Evolutionary conservation across 345 rosid genomes (phyloP).

Genomic region (Acer yangbiense): DNA sequence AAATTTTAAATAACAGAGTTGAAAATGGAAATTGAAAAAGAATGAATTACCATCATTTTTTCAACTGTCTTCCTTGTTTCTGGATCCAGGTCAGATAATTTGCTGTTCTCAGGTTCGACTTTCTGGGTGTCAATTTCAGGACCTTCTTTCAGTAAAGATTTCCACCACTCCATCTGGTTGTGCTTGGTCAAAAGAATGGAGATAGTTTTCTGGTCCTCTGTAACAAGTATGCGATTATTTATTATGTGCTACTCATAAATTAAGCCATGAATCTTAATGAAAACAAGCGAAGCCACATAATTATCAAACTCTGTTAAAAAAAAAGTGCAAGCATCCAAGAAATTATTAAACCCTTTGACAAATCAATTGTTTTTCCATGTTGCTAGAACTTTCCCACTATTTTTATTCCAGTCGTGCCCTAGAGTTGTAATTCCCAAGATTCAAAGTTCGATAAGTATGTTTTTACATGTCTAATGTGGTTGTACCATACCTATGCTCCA

Average conservation of each 20-base stretch:
- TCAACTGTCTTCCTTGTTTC: constrained; percentile 79
- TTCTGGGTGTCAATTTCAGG: constrained; percentile 93
- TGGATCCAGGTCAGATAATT: constrained; percentile 75
- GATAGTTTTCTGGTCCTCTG: constrained; percentile 70
- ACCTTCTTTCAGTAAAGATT: constrained; percentile 73
- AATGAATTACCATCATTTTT: constrained; percentile 79
- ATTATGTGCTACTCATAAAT: not conserved
- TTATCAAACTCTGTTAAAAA: not conserved
- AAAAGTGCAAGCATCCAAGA: not conserved
- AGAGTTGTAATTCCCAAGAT: not conserved
- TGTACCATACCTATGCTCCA: constrained; percentile 84
- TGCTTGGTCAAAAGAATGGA: constrained; percentile 85
- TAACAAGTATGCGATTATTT: not conserved
- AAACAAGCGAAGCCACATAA: not conserved
- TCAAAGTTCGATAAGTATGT: not conserved
- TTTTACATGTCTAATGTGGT: not conserved
- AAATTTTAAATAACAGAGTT: not conserved
- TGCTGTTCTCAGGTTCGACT: constrained; percentile 91
- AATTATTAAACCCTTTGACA: not conserved
- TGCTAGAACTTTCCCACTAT: not conserved
- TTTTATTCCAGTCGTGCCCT: no score
- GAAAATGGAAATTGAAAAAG: not conserved
- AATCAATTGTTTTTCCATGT: not conserved
- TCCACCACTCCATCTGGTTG: constrained; percentile 97
- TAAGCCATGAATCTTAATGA: no score